A percentile compares a stretch with the other conserved stretches of the same genome.
Conservation (phyloP, 2,329 filamentous ascomycete genomes). For the Lachnellula suecica region DNA sequence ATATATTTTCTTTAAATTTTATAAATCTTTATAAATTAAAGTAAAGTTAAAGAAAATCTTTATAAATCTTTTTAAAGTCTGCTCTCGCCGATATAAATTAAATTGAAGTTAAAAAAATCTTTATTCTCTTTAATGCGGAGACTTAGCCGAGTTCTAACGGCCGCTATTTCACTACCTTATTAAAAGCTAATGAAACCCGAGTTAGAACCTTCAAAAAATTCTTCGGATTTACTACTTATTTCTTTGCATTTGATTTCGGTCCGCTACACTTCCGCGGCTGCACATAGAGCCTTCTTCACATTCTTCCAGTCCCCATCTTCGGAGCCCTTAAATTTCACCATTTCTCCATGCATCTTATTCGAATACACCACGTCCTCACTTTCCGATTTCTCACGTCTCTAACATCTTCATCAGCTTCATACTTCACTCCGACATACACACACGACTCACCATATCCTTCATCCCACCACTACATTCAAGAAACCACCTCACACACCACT, state of each 20-base stretch:
- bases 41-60: no score
- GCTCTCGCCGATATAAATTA: no score
- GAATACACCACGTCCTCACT: neutral
- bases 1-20: no score
- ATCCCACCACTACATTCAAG: neutral
- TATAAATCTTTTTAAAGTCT: no score
- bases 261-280: neutral
- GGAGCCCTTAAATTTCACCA: neutral
- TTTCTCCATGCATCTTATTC: neutral
- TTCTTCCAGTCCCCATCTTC: neutral
- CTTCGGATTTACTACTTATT: neutral
- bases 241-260: neutral
- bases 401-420: neutral
- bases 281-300: neutral
- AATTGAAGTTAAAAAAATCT: no score
- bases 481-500: neutral
- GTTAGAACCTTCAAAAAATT: no score
- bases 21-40: no score
- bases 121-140: no score
- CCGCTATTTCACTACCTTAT: no score
- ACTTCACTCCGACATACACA: neutral
- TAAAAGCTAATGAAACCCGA: no score
- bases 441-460: neutral
- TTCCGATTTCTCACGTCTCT: neutral
- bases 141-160: no score